Evolutionary conservation across 2,329 filamentous ascomycete genomes (phyloP), one percentile per base, ranked within the genome.

Genomic region (Phyllosticta citriasiana): DNA sequence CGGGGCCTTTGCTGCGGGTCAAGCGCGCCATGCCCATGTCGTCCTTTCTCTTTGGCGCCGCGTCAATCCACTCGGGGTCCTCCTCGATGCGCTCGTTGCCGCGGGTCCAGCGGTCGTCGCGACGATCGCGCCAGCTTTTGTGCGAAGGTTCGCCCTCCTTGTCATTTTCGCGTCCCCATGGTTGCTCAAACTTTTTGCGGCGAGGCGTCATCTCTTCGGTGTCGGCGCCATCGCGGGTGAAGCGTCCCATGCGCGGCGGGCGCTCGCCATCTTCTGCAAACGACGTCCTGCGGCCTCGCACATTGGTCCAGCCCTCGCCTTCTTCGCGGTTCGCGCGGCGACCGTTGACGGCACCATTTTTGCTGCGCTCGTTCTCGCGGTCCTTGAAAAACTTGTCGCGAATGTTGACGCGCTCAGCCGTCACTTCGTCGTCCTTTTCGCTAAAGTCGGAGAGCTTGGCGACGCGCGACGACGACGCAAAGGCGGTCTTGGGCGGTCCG

Each of bases 401-500:
- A 40, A 60, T 63, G 64, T 54, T 70, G 66, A 60, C 71, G 4
- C 61, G 62, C 25, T 64, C 64, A 10, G 67, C 65, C 24, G 67
- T 50, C 65, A 67, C 73, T 63, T 78, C 76, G 35, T 77, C 76
- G 56, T 76, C 73, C 30, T 69, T 67, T 27, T 72, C 69, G 16
- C 68, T 67, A 24, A 24, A 8, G 16, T 78, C 75, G 30, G 67
- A 61, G 30, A 75, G 74, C 64, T 74, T 72, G 63, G 84, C 80
- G 58, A 79, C 74, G 33, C 83, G 78, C 62, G 88, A 89, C 24
- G 87, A 83, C 1, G 91, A 95, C 59, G 89, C 84, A 73, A 97
- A 96, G 53, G 85, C 84, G 55, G 85, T 89, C 73, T 89, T 89
- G 1, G 91, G 89, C 22, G 91, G 91, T 14, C 89, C 91, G 62